Percentiles rank a stretch among this genome's conserved stretches.
phyloP scores from a whole-genome alignment of 1,139 yeast genomes.

The Scheffersomyces illinoinensis region DNA sequence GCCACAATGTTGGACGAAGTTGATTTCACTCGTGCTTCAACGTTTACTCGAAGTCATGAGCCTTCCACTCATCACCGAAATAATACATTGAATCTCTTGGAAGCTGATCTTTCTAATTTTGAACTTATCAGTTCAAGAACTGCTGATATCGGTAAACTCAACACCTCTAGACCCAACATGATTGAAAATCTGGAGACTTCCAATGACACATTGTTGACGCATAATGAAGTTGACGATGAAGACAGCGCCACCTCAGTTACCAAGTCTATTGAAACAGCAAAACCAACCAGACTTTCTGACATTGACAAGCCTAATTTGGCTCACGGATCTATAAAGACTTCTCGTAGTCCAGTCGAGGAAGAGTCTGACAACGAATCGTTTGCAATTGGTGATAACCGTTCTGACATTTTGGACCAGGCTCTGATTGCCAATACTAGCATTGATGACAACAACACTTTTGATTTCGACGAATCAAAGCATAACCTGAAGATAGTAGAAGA shows the following conservation, averaged over 20 bases:
- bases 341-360: background rate
- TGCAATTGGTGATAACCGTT: constrained; percentile 7
- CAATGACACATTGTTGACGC: constrained; percentile 24
- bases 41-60: background rate
- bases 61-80: background rate
- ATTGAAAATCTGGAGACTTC: constrained; percentile 23
- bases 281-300: constrained; percentile 11
- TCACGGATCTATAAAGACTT: background rate
- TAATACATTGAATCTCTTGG: constrained; percentile 7
- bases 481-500: constrained; percentile 5
- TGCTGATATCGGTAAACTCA: constrained; percentile 31
- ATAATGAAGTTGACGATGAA: background rate
- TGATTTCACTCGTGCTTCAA: constrained; percentile 10
- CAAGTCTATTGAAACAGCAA: background rate
- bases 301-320: constrained; percentile 10
- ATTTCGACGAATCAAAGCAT: background rate
- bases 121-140: constrained; percentile 34
- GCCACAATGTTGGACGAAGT: constrained; percentile 23
- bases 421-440: background rate
- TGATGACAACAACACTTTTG: constrained; percentile 1
- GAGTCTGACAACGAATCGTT: background rate
- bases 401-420: constrained; percentile 12
- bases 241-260: background rate
- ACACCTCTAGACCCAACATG: constrained; percentile 24
- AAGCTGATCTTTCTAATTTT: constrained; percentile 29